A percentile compares a stretch with the other conserved stretches of the same genome.
Conservation (phyloP, 116 monocot species). For the Phalaenopsis hybrid region DNA sequence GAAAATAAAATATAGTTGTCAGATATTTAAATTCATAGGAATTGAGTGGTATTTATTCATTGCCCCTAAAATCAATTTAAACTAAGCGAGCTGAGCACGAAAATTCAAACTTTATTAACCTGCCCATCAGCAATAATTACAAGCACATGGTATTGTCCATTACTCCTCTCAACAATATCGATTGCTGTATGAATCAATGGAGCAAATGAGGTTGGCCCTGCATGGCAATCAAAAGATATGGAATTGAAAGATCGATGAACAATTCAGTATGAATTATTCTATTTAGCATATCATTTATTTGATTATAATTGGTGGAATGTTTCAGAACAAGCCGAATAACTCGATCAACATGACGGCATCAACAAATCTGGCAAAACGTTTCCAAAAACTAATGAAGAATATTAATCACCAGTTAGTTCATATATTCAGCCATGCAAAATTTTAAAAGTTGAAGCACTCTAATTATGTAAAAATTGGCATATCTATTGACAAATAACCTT, state of each 20-base stretch:
- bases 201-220: conserved; percentile 96
- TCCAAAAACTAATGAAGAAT: not conserved
- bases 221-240: conserved; percentile 3
- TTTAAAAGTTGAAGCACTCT: not conserved
- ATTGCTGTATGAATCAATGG: conserved; percentile 74
- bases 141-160: conserved; percentile 92
- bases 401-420: not conserved
- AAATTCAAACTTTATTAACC: conserved; percentile 27
- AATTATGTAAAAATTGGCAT: not conserved
- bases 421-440: not conserved
- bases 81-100: not conserved
- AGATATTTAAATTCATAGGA: too few relatives aligned
- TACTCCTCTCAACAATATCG: conserved; percentile 72
- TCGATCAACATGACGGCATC: not conserved
- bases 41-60: too few relatives aligned
- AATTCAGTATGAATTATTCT: not conserved
- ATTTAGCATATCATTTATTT: not conserved
- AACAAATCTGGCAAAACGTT: not conserved
- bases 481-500: not conserved
- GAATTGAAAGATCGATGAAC: not conserved
- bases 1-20: too few relatives aligned
- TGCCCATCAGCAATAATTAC: conserved; percentile 95
- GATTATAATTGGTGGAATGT: not conserved
- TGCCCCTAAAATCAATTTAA: not conserved
- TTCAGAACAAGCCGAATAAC: not conserved